Percentiles rank a stretch among this genome's conserved stretches.
Evolutionary conservation across 306 rosid species (phyloP).

Genomic region (Pterocarpus macrocarpus): DNA sequence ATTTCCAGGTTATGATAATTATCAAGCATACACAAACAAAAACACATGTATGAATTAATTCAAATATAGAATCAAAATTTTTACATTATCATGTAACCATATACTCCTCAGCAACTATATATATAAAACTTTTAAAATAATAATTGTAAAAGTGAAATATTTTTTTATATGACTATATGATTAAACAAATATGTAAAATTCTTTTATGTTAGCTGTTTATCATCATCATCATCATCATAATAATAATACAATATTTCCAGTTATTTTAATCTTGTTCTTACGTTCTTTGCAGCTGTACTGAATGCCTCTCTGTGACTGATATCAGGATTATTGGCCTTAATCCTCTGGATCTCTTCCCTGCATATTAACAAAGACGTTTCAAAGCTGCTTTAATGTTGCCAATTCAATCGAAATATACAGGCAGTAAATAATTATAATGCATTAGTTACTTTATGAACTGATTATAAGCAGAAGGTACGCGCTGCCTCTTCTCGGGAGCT

Average conservation of each 20-base stretch:
- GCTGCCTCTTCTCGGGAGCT: constrained; percentile 99
- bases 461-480: constrained; percentile 99
- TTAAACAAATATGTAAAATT: not conserved
- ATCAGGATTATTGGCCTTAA: constrained; percentile 96
- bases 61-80: too few relatives aligned
- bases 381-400: constrained; percentile 36
- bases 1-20: constrained; percentile 14
- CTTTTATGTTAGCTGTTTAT: too few relatives aligned
- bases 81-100: too few relatives aligned
- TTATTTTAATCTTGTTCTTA: constrained; percentile 36
- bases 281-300: constrained; percentile 98
- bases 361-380: constrained; percentile 38
- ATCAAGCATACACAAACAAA: not conserved
- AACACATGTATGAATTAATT: not conserved
- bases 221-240: not conserved
- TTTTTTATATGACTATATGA: too few relatives aligned
- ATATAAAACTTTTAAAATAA: too few relatives aligned
- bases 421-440: not conserved
- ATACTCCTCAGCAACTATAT: too few relatives aligned
- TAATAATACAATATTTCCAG: not conserved
- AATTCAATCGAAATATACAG: not conserved
- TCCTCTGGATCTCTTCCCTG: constrained; percentile 99
- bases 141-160: too few relatives aligned
- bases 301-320: constrained; percentile 98
- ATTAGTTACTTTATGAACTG: constrained; percentile 95